phyloP scores from a whole-genome alignment of 192 early-diverging fungal species.

The Spinellus fusiger region DNA sequence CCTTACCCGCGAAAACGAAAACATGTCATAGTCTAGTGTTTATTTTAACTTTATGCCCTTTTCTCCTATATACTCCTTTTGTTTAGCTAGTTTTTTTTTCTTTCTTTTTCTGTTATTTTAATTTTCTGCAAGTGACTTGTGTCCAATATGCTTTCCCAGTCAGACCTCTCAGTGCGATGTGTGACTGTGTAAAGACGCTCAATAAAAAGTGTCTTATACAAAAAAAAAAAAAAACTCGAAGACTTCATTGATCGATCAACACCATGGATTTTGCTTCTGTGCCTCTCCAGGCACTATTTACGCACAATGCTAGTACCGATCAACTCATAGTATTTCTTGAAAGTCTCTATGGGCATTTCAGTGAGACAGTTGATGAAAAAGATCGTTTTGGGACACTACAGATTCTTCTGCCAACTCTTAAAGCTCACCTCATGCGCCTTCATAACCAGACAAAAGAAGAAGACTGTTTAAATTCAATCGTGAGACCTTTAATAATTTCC shows the following conservation, averaged over 20 bases:
- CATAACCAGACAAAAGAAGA: slow-evolving; percentile 8
- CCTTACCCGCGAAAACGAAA: too few relatives aligned
- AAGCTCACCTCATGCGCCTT: slow-evolving; percentile 13
- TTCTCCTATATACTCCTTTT: too few relatives aligned
- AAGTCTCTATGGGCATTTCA: slow-evolving; percentile 11
- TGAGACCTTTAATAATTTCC: slow-evolving; percentile 16
- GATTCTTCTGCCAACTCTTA: slow-evolving; percentile 21
- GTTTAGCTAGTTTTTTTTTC: too few relatives aligned
- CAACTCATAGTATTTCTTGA: slow-evolving; percentile 10
- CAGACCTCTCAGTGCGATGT: too few relatives aligned
- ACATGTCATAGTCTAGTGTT: too few relatives aligned
- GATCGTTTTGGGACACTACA: slow-evolving; percentile 26
- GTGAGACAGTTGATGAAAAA: slow-evolving; percentile 16
- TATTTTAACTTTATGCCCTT: too few relatives aligned
- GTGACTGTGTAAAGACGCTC: too few relatives aligned
- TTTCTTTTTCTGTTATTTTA: too few relatives aligned
- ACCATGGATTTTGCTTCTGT: slow-evolving; percentile 23
- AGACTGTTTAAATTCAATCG: slow-evolving; percentile 4
- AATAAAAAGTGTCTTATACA: too few relatives aligned
- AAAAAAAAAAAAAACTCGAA: background rate
- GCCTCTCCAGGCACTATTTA: slow-evolving; percentile 16
- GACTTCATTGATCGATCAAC: background rate
- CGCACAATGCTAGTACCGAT: slow-evolving; percentile 10
- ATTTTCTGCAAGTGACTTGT: too few relatives aligned
- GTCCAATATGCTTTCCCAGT: too few relatives aligned